Evolutionary conservation across 768 basidiomycete genomes (phyloP), one percentile per base, ranked within the genome.

Genomic region (Auriscalpium microsporum): DNA sequence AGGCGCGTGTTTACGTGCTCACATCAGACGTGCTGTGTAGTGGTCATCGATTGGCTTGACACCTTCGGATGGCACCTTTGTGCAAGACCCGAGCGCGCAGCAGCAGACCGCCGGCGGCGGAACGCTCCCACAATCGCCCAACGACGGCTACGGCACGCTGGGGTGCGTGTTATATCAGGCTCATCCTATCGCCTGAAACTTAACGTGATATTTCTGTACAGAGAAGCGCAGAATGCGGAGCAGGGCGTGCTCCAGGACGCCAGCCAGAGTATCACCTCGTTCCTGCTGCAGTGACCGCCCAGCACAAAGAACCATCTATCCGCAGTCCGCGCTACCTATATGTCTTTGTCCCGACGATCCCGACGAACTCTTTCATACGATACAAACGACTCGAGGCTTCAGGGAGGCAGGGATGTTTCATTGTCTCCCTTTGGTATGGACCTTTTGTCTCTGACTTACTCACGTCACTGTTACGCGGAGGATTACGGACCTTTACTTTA

Each of bases 111-210:
- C 1, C 34, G 28, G 19, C 14, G 34, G 2, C 28, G 57, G 59
- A n/a, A 53, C 54, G 19, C 10, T 53, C n/a, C 48, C 38, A 38
- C 1, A 2, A 17, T 61, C 58, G 16, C 58, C 60, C 17, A 54
- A 61, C 42, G 60, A 61, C 28, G 60, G 60, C 23, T 61, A 61
- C 47, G 59, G 51, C 34, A 56, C 52, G 34, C 23, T 46, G 11
- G 57, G 57, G 58, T 59, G 28, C 42, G 58, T 54, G n/a, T 16
- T 53, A 11, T 37, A 16, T 35, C 7, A 8, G 35, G 14, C 11
- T 11, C 13, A 11, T 4, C 23, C 13, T 21, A 19, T 14, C 3
- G 34, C n/a, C 13, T n/a, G 48, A 6, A 21, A 13, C 9, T 33
- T n/a, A 3, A 11, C 17, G 11, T 19, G 46, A 11, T 13, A 47